Evolutionary conservation across 2,329 filamentous ascomycete species (phyloP), one percentile per base, ranked within the genome.

Genomic region (Colletotrichum sp.): DNA sequence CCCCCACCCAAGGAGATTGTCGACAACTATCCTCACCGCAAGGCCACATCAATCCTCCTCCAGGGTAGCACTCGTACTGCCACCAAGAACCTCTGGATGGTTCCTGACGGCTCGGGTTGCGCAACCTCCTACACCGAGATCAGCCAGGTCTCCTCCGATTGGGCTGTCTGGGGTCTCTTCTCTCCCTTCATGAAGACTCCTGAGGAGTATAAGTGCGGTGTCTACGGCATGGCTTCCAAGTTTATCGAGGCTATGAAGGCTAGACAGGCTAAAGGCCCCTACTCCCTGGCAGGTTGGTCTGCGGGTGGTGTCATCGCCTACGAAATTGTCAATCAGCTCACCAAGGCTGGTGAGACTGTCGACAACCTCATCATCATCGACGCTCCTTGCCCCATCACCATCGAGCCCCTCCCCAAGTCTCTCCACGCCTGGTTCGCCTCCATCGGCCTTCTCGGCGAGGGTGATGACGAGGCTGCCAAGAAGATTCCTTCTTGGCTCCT

Each of bases 231-330:
- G 77, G 88, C 90, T 34, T 82, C 87, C 44, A 87, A 90, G 79
- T 93, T 79, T 55, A 80, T 84, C 59, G 76, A 15, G 74, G 81
- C 95, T 84, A 94, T 95, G 84, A 93, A 92, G 83, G 90, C 92
- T 7, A 92, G 93, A 67, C 93, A 95, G 83, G 92, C 93, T 5
- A 81, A 87, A 26, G 94, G 94, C 0, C 92, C 93, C 1, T 95
- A 95, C 83, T 89, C 89, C 67, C 84, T 95, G 1, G 90, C 92
- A 18, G 94, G 94, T 28, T 96, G 94, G 94, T 94, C 92, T n/a
- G 94, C 93, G 2, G 94, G 94, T 30, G 94, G 94, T 44, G 93
- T 95, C 64, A 92, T 93, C 75, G 93, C 93, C 57, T 95, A 91
- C 80, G 92, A 94, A 79, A 92, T 92, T 12, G 89, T 92, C 18